Conservation (phyloP, 345 rosid genomes). For the Populus ilicifolia region DNA sequence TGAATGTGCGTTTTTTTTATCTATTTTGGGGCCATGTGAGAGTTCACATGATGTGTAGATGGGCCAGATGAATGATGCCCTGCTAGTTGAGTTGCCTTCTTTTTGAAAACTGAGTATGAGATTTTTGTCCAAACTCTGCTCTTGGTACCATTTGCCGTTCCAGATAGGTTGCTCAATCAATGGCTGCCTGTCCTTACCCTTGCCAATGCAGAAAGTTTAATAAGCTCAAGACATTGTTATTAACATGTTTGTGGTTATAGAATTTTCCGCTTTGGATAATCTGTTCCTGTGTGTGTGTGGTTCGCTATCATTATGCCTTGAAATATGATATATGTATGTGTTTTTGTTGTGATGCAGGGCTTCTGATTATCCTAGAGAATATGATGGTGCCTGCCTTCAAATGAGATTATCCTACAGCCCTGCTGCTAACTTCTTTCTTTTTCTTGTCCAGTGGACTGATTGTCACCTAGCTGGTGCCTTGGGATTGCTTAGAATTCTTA, state of each 20-base stretch:
- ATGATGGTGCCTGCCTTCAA: conserved; percentile 86
- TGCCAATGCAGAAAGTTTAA: background rate
- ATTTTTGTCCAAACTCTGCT: background rate
- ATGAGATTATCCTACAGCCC: conserved; percentile 96
- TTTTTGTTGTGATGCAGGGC: conserved; percentile 48
- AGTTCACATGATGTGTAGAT: background rate
- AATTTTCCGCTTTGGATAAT: background rate
- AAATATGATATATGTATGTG: background rate
- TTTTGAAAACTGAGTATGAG: background rate
- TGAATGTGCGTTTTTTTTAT: background rate
- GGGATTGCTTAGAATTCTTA: conserved; percentile 84
- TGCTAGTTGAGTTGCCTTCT: background rate
- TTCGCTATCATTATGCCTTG: background rate
- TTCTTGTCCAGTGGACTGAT: conserved; percentile 95
- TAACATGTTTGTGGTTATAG: background rate
- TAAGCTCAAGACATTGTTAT: background rate
- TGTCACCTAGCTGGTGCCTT: conserved; percentile 84
- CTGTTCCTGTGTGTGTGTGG: background rate
- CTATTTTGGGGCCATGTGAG: background rate
- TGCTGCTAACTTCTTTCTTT: conserved; percentile 76
- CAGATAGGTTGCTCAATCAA: background rate
- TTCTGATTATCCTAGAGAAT: conserved; percentile 77
- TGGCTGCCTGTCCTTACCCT: background rate
- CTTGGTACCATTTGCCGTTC: background rate
- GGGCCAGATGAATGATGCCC: background rate